Percentiles rank a stretch among this genome's conserved stretches.
phyloP scores from a whole-genome alignment of 345 rosid genomes.

The Erucastrum elatum region DNA sequence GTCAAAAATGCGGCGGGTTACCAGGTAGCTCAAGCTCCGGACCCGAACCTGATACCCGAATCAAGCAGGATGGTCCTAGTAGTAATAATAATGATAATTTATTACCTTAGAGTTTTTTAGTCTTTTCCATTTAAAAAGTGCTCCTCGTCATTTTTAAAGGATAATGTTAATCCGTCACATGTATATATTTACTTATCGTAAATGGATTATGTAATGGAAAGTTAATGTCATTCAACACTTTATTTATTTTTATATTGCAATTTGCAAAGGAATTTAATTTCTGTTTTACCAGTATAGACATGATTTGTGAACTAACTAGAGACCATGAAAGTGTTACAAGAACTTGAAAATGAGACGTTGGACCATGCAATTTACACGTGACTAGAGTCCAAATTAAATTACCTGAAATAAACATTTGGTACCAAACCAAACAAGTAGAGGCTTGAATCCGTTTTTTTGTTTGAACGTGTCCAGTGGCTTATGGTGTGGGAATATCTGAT shows the following conservation, averaged over 20 bases:
- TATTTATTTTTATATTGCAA: neutral
- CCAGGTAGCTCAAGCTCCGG: constrained; percentile 47
- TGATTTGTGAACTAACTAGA: constrained; percentile 17
- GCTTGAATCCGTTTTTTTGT: neutral
- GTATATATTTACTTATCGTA: constrained; percentile 26
- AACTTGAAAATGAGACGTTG: constrained; percentile 25
- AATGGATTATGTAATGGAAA: constrained; percentile 16
- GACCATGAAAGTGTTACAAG: constrained; percentile 10
- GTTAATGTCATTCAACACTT: neutral
- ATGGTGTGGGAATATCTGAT: neutral
- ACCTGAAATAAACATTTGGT: neutral
- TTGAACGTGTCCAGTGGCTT: neutral
- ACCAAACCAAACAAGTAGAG: neutral
- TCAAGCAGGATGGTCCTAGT: constrained; percentile 45
- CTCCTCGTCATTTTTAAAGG: constrained; percentile 24
- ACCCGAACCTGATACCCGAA: constrained; percentile 42
- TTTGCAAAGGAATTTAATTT: neutral
- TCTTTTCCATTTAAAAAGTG: neutral
- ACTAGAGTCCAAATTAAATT: neutral
- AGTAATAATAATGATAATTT: constrained; percentile 37
- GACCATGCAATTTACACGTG: constrained; percentile 11
- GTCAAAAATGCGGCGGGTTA: constrained; percentile 76
- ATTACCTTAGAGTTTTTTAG: constrained; percentile 40
- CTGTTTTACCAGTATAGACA: neutral
- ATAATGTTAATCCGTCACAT: constrained; percentile 25